Evolutionary conservation across 2,329 filamentous ascomycete species (phyloP), one percentile per base, ranked within the genome.

Genomic region (Pseudogymnoascus sp.): DNA sequence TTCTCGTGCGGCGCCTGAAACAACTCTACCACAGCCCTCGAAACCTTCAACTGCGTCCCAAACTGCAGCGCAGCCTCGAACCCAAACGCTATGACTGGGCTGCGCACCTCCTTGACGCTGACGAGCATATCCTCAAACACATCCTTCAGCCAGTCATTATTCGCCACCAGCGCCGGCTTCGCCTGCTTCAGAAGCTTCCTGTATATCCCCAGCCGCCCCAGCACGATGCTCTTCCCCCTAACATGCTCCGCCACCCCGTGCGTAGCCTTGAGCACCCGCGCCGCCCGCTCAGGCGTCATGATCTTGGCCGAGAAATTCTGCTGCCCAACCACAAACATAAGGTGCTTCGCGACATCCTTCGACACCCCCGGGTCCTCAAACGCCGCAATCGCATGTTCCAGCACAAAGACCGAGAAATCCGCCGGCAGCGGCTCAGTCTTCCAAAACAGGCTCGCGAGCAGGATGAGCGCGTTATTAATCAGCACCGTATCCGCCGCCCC

Each of bases 91-190:
- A 97, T 87, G 2, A 93, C 92, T 47, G 87, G 84, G 4, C 79
- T 79, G 57, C 91, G 84, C 53, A 93, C 88, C 42, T 96, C 91
- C 69, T 87, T 88, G 60, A 92, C 78, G 33, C 79, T 85, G 74
- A 91, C 92, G 40, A 96, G 81, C 81, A 97, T 87, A 60, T 91
- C 91, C 19, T 86, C 86, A 67, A 97, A 86, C 19, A 96, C 78
- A 73, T 96, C 88, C 61, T 88, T 82, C 60, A 97, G 79, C 93
- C 95, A 99, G 65, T 90, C 82, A 2, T 83, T 80, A 63, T 91
- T 86, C 23, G 82, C 77, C 15, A 87, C 76, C 87, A 99, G 96
- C 21, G 85, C 78, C 17, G 80, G 76, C 61, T 83, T 87, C 4
- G 86, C 84, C 75, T 96, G 90, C 65, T 84, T 83, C 23, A 96